Evolutionary conservation across 2,329 filamentous ascomycete species (phyloP), one percentile per base, ranked within the genome.

Genomic region (Colletotrichum limetticola): DNA sequence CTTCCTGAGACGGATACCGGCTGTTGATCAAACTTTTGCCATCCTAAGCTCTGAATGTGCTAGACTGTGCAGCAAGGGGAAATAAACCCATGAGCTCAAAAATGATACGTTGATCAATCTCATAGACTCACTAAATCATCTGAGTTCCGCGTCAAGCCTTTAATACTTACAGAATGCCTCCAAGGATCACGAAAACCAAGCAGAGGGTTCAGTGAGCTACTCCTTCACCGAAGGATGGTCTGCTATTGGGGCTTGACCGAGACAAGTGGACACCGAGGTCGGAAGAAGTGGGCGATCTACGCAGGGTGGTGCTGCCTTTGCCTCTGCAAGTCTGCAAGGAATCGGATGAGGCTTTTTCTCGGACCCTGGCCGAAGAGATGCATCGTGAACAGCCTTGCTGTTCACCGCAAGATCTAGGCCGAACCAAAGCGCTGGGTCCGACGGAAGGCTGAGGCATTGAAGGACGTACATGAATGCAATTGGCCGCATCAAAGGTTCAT

Each of bases 161-260:
- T 26, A 26, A 5, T 26, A 26, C 26, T 26, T 26, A 0, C 19
- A 49, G 19, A 19, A 19, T 49, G 7, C 42, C 4, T 49, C 19
- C 42, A 19, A n/a, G 42, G 42, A n/a, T 49, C 19, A 19, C 42
- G 42, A 49, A 49, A 9, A 49, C 4, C 42, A n/a, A 6, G 16
- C 4, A 49, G 42, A 49, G 26, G 26, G 11, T 35, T 11, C 32
- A 12, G 32, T 65, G 26, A 26, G 26, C 26, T 26, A 26, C 53
- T 63, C 42, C 69, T 56, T 58, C 22, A 64, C 52, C 30, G 53
- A 46, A 26, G 26, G 16, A 28, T 52, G 49, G 8, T 12, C n/a
- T 22, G 14, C 28, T n/a, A 72, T 72, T 72, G 70, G 66, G 19
- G 9, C 19, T 32, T 69, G 70, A 72, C 70, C 70, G 70, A 64